Conservation (phyloP, 179 eudicot species). For the Drosera spatulata region DNA sequence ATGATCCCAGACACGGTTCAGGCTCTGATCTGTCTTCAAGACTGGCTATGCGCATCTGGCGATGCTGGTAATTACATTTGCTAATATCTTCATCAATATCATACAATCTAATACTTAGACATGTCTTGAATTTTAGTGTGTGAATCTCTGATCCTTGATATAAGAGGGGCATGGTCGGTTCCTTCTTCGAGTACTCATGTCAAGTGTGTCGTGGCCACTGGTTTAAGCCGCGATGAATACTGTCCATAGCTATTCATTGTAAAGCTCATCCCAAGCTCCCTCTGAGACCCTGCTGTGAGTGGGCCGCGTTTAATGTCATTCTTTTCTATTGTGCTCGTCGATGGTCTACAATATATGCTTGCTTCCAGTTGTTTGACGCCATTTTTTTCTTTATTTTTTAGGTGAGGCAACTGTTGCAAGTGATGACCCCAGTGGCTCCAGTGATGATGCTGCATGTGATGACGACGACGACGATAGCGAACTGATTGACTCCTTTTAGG, state of each 20-base stretch:
- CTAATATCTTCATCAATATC: not conserved
- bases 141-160: too few species aligned
- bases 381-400: constrained; percentile 11
- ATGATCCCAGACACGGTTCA: constrained; percentile 37
- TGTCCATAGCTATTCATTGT: too few species aligned
- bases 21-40: constrained; percentile 38
- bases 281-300: too few species aligned
- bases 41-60: constrained; percentile 28
- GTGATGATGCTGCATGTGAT: constrained; percentile 35
- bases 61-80: constrained; percentile 19
- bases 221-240: too few species aligned
- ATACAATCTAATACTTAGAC: not conserved
- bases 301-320: too few species aligned
- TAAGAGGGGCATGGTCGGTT: too few species aligned
- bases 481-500: constrained; percentile 41
- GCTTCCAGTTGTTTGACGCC: not conserved
- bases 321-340: not conserved
- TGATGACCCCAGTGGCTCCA: constrained; percentile 27
- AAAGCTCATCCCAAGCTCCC: too few species aligned
- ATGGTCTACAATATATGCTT: not conserved
- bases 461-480: constrained; percentile 35
- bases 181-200: too few species aligned
- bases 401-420: constrained; percentile 18
- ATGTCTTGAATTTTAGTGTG: too few species aligned
- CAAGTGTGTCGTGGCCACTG: too few species aligned